Conservation (phyloP, 129 eudicot genomes). For the Pulicaria dysenterica region DNA sequence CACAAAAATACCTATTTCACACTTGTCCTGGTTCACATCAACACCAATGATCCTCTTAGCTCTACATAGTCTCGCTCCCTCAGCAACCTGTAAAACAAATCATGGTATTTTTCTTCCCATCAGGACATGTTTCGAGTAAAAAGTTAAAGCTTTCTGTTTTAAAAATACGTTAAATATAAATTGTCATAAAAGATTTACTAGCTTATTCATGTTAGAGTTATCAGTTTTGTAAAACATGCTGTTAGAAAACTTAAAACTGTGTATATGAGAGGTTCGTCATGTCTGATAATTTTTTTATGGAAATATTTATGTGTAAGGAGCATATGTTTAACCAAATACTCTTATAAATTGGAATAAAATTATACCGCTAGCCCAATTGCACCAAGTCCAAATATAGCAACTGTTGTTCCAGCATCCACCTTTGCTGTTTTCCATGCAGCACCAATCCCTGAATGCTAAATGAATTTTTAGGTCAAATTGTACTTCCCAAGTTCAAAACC, state of each 20-base stretch:
- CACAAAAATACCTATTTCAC: slow-evolving; percentile 52
- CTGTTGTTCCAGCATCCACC: slow-evolving; percentile 82
- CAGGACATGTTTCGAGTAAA: slow-evolving; percentile 5
- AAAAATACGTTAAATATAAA: not conserved
- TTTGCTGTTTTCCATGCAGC: slow-evolving; percentile 88
- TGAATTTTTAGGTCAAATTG: not conserved
- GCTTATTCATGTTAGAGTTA: not conserved
- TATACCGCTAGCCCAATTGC: slow-evolving; percentile 85
- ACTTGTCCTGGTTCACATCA: slow-evolving; percentile 71
- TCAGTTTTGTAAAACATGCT: not conserved
- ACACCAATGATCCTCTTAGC: slow-evolving; percentile 79
- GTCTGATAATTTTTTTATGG: too few species aligned
- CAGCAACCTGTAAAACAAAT: slow-evolving; percentile 68
- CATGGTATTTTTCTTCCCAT: slow-evolving; percentile 1
- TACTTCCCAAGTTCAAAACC: not conserved
- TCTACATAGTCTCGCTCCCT: slow-evolving; percentile 86
- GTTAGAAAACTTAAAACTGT: not conserved
- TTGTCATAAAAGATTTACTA: not conserved
- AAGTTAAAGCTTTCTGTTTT: not conserved
- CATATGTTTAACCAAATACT: not conserved
- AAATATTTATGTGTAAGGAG: not conserved
- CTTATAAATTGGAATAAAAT: not conserved
- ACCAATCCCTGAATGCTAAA: slow-evolving; percentile 70
- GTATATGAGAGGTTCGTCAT: not conserved
- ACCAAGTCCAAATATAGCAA: slow-evolving; percentile 87